Percentiles rank a stretch among this genome's conserved stretches.
phyloP scores from a whole-genome alignment of 441 rosid genomes.

The Mallotus repandus region DNA sequence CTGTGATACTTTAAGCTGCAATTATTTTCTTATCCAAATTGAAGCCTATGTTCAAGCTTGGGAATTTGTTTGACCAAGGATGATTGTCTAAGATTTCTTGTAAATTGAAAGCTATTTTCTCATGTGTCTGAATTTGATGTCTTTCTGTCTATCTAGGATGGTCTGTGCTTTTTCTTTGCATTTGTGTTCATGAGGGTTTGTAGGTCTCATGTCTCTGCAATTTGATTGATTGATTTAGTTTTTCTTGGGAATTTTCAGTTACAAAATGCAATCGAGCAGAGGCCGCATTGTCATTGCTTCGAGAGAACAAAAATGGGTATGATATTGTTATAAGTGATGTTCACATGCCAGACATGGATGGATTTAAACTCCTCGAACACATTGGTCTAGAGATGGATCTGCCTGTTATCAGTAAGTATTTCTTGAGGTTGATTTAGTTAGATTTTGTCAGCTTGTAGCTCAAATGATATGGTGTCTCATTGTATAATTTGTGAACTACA shows the following conservation, averaged over 20 bases:
- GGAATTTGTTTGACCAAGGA: slow-evolving; percentile 6
- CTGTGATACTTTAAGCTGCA: slow-evolving; percentile 15
- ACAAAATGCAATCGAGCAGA: slow-evolving; percentile 82
- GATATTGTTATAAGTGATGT: slow-evolving; percentile 93
- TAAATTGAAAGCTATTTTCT: background rate
- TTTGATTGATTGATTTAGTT: slow-evolving; percentile 27
- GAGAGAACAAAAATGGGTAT: slow-evolving; percentile 69
- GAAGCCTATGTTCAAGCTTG: slow-evolving; percentile 9
- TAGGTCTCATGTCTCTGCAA: background rate
- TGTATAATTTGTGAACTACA: slow-evolving; percentile 9
- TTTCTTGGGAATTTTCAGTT: slow-evolving; percentile 47
- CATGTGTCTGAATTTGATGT: slow-evolving; percentile 12
- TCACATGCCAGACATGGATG: slow-evolving; percentile 98
- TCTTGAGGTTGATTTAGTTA: background rate
- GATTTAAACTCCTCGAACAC: slow-evolving; percentile 78
- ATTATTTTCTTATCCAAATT: slow-evolving; percentile 15
- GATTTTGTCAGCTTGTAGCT: background rate
- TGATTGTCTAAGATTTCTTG: slow-evolving; percentile 11
- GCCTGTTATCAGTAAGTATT: slow-evolving; percentile 82
- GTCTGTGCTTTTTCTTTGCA: background rate
- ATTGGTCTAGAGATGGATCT: slow-evolving; percentile 92
- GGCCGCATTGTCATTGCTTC: slow-evolving; percentile 55
- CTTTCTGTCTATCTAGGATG: background rate
- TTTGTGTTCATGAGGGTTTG: slow-evolving; percentile 7
- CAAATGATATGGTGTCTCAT: slow-evolving; percentile 4